Percentiles rank a stretch among this genome's conserved stretches.
phyloP scores from a whole-genome alignment of 2,329 filamentous ascomycete species.

The Esteya vermicola region DNA sequence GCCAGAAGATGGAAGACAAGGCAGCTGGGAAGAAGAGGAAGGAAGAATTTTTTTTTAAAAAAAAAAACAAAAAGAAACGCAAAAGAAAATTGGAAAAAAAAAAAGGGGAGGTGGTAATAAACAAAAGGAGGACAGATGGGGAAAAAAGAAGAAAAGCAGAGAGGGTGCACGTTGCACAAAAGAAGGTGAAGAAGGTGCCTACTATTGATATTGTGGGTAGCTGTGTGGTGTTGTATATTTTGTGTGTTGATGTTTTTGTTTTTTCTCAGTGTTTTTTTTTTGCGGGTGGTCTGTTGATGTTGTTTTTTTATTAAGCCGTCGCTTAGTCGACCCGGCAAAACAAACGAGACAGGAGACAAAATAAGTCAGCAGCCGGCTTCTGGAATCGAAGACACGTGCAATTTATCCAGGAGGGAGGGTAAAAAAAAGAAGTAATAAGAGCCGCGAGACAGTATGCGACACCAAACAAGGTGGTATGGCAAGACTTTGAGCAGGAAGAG shows the following conservation, averaged over 20 bases:
- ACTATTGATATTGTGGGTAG: constrained; percentile 1
- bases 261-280: background rate
- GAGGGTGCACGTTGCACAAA: no score
- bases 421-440: background rate
- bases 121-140: background rate
- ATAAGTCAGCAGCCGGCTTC: background rate
- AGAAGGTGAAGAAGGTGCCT: background rate
- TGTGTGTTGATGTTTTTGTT: constrained; percentile 7
- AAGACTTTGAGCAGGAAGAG: constrained; percentile 1
- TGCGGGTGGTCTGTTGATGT: constrained; percentile 6
- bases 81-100: background rate
- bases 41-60: no score
- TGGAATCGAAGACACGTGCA: background rate
- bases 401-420: constrained; percentile 9
- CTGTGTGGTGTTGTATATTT: no score
- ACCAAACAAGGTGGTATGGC: background rate
- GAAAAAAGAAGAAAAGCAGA: background rate
- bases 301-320: constrained; percentile 2
- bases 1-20: background rate
- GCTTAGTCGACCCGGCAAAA: constrained; percentile 7
- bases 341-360: constrained; percentile 2
- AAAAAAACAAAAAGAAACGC: background rate
- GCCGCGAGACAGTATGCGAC: background rate
- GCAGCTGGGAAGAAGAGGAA: background rate
- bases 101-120: no score